These are phyloP conservation scores for Aspergillus sp. DNA, from an alignment of 2,329 filamentous ascomycete genomes.

Conservation along the genomic window DNA sequence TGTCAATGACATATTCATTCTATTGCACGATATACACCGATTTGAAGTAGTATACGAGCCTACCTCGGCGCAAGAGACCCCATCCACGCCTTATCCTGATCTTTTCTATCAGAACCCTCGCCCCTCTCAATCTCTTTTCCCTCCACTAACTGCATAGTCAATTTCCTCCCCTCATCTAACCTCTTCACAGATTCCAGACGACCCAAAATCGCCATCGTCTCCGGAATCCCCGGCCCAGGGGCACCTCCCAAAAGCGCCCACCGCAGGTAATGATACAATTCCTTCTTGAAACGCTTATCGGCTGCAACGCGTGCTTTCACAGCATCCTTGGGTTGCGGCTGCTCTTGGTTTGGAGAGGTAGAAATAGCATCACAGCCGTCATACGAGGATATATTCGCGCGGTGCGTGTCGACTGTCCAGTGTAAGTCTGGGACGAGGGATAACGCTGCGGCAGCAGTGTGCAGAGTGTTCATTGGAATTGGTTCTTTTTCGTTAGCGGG, in stretches of 20 bases:
- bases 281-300: conserved; percentile 36
- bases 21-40: neutral
- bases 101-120: neutral
- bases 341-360: neutral
- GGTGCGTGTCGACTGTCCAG: conserved; percentile 36
- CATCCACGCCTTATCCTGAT: conserved; percentile 27
- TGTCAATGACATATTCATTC: neutral
- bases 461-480: conserved; percentile 33
- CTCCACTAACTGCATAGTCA: conserved; percentile 17
- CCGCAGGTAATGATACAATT: conserved; percentile 51
- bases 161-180: conserved; percentile 33
- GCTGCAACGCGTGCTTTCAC: conserved; percentile 12
- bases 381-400: conserved; percentile 33
- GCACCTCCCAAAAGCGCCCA: conserved; percentile 49
- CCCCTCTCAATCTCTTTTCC: neutral
- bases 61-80: conserved; percentile 22
- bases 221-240: conserved; percentile 48
- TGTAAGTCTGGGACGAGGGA: conserved; percentile 34
- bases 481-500: conserved; percentile 4
- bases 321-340: conserved; percentile 12
- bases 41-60: neutral
- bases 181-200: conserved; percentile 44
- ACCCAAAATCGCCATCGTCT: conserved; percentile 51
- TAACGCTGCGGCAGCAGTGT: conserved; percentile 39
- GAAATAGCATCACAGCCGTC: conserved; percentile 13